Percentiles rank a stretch among this genome's conserved stretches.
These are phyloP conservation scores for Periconia macrospinosa DNA, from an alignment of 2,329 filamentous ascomycete genomes.

Conservation along the genomic window DNA sequence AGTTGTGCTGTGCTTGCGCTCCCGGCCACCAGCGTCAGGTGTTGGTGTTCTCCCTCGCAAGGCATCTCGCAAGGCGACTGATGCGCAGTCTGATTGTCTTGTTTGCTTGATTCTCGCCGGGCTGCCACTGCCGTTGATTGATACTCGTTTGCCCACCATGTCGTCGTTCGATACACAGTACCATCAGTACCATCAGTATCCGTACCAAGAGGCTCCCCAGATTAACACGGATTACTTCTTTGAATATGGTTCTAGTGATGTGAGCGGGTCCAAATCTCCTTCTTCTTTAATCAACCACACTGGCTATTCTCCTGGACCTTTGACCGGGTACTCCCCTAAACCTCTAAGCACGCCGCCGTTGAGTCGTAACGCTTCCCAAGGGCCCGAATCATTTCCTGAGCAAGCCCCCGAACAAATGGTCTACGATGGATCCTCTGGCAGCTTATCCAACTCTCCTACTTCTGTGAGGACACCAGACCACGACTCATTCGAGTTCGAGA, in stretches of 20 bases:
- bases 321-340: slow-evolving; percentile 34
- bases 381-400: slow-evolving; percentile 28
- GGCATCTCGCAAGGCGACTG: slow-evolving; percentile 31
- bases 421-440: slow-evolving; percentile 30
- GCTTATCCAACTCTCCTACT: slow-evolving; percentile 38
- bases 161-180: slow-evolving; percentile 30
- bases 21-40: slow-evolving; percentile 27
- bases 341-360: slow-evolving; percentile 37
- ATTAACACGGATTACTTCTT: slow-evolving; percentile 23
- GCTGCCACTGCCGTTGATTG: slow-evolving; percentile 19
- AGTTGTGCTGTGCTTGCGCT: slow-evolving; percentile 20
- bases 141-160: slow-evolving; percentile 32
- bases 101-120: slow-evolving; percentile 19
- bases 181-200: slow-evolving; percentile 22
- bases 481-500: slow-evolving; percentile 35
- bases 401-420: slow-evolving; percentile 32
- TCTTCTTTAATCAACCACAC: slow-evolving; percentile 38
- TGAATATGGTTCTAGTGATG: slow-evolving; percentile 25
- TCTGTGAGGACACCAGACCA: slow-evolving; percentile 39
- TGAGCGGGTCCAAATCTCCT: slow-evolving; percentile 36
- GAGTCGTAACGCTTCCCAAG: slow-evolving; percentile 36
- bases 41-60: slow-evolving; percentile 21
- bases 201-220: slow-evolving; percentile 25
- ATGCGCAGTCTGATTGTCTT: slow-evolving; percentile 21
- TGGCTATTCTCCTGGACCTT: slow-evolving; percentile 34